These are phyloP conservation scores for Globisporangium paddicum DNA, from an alignment of 352 stramenopile species.

Conservation along the genomic window DNA sequence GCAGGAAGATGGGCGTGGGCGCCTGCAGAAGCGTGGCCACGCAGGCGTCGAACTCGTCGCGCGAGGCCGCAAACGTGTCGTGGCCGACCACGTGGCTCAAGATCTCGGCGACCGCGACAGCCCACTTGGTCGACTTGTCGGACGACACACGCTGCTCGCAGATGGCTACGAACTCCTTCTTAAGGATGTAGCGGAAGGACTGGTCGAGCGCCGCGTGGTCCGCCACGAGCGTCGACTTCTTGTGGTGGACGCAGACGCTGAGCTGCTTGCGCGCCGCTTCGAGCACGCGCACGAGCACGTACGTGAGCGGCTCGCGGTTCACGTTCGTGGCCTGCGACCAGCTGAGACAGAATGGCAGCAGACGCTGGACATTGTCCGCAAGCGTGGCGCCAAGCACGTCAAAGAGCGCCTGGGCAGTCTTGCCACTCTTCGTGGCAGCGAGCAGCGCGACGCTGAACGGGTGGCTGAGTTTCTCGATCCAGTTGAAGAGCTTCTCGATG, in stretches of 20 bases:
- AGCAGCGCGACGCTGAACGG: slow-evolving; percentile 30
- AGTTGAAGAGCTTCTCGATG: slow-evolving; percentile 36
- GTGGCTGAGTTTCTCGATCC: slow-evolving; percentile 49
- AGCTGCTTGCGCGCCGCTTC: slow-evolving; percentile 27
- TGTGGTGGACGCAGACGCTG: background rate
- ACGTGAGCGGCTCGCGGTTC: slow-evolving; percentile 36
- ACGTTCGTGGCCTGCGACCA: slow-evolving; percentile 57
- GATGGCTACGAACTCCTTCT: slow-evolving; percentile 57
- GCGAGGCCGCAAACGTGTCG: slow-evolving; percentile 31
- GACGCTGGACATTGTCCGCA: slow-evolving; percentile 23
- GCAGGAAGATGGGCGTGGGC: slow-evolving; percentile 53
- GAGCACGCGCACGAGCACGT: slow-evolving; percentile 60
- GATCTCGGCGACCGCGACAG: slow-evolving; percentile 43
- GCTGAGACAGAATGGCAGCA: slow-evolving; percentile 56
- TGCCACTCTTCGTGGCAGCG: slow-evolving; percentile 11
- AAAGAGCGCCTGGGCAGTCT: slow-evolving; percentile 20
- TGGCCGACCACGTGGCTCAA: slow-evolving; percentile 37
- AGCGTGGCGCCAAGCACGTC: slow-evolving; percentile 41
- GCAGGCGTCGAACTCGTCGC: slow-evolving; percentile 60
- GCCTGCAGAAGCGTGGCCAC: slow-evolving; percentile 62
- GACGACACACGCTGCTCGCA: slow-evolving; percentile 22
- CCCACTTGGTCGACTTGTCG: slow-evolving; percentile 15
- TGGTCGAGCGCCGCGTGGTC: slow-evolving; percentile 38
- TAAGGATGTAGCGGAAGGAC: slow-evolving; percentile 49
- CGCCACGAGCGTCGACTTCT: slow-evolving; percentile 32